Evolutionary conservation across 805 yeast species (phyloP), one percentile per base, ranked within the genome.

Genomic region (Ogataea glucozyma): DNA sequence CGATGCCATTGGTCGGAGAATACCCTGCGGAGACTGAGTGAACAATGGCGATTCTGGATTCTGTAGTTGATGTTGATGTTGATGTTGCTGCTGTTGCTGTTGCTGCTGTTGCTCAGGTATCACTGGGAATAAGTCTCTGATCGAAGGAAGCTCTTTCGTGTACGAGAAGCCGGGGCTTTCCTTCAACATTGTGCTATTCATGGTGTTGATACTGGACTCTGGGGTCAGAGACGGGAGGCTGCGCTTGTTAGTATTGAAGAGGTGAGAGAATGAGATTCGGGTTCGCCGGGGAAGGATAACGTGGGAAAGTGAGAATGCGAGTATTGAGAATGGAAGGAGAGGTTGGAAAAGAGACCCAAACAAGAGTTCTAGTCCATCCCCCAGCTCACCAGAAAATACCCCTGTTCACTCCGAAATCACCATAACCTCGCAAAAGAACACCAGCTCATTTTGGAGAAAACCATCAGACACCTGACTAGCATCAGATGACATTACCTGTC

Each of bases 91-190:
- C 46, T 43, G 12, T 46, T 34, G 17, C 36, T 33, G 42, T 35
- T 21, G 33, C 31, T 30, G 27, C 26, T 26, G 34, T 26, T 20
- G 35, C n/a, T n/a, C 26, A 14, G 20, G 37, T 23, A 52, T 35
- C 8, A 54, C 41, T 7, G 58, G 58, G 31, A 54, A 54, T 11
- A 54, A 40, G 24, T 54, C 54, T 21, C 53, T 54, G 14, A 54
- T 53, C 4, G 59, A 53, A 11, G 59, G 59, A 9, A 54, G 45
- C 38, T 51, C 56, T 33, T 44, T 48, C 18, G 29, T 29, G 19
- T 38, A 35, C n/a, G 29, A 9, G 4, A 19, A 5, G 23, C 23
- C 12, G 27, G 37, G 14, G 10, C 31, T 39, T 9, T 31, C 44
- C 20, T 42, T 41, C 26, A 46, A 4, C 10, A 33, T 31, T 21